Conservation (phyloP, 441 rosid species). For the Erysimum pusillum region DNA sequence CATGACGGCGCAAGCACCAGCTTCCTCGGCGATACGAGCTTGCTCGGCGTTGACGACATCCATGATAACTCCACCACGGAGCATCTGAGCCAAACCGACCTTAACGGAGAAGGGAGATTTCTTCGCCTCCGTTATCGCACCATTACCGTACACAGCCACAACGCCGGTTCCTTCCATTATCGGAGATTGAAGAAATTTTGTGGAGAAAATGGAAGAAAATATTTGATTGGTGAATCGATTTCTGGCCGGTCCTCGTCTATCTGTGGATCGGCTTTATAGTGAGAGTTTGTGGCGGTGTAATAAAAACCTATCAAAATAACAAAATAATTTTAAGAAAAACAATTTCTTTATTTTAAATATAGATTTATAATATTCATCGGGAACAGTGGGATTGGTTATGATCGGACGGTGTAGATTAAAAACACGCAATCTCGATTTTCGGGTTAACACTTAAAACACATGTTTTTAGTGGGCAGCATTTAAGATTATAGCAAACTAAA, state of each 20-base stretch:
- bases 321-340: not conserved
- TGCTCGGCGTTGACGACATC: constrained; percentile 91
- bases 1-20: constrained; percentile 96
- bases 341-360: not conserved
- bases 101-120: constrained; percentile 93
- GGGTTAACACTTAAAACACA: constrained; percentile 39
- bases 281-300: constrained; percentile 41
- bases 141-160: constrained; percentile 90
- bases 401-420: constrained; percentile 37
- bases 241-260: constrained; percentile 46
- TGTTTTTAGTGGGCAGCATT: constrained; percentile 30
- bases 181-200: not conserved
- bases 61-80: constrained; percentile 96
- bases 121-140: constrained; percentile 80
- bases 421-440: constrained; percentile 17
- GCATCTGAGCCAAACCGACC: constrained; percentile 97
- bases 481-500: not conserved
- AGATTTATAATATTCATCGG: not conserved
- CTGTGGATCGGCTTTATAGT: constrained; percentile 45
- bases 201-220: constrained; percentile 24
- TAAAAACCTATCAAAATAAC: not conserved
- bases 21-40: constrained; percentile 87
- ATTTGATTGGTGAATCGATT: constrained; percentile 31
- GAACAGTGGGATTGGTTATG: not conserved
- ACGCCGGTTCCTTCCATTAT: constrained; percentile 84